These are phyloP conservation scores for Pilobolus umbonatus DNA, from an alignment of 192 early-diverging fungal genomes.

Conservation along the genomic window DNA sequence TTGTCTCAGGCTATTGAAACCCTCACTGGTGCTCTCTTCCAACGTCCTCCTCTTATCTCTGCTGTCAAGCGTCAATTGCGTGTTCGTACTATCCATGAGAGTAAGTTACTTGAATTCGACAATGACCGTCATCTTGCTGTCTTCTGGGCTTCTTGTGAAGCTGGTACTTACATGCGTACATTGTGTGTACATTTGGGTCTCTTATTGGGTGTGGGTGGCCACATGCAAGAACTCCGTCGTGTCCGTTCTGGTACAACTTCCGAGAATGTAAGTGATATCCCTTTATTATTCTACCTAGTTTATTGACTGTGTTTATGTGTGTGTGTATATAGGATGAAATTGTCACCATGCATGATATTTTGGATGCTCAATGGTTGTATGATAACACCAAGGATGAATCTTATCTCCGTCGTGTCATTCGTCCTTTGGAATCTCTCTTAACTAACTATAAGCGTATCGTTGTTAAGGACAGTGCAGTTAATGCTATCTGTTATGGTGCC, in stretches of 20 bases:
- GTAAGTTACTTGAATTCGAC: constrained; percentile 95
- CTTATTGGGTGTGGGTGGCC: constrained; percentile 91
- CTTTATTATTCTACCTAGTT: too few relatives aligned
- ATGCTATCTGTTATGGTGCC: constrained; percentile 99
- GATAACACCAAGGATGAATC: constrained; percentile 97
- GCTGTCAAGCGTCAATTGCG: constrained; percentile 99
- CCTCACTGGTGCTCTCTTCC: constrained; percentile 97
- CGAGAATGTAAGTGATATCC: constrained; percentile 76
- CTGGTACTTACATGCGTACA: constrained; percentile 99
- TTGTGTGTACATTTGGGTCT: constrained; percentile 97
- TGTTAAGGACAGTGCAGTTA: constrained; percentile 97
- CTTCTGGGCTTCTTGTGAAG: constrained; percentile 98
- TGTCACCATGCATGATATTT: constrained; percentile 97
- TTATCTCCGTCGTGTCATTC: constrained; percentile 92
- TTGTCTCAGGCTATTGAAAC: constrained; percentile 87
- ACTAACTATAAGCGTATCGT: constrained; percentile 95
- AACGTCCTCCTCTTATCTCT: constrained; percentile 96
- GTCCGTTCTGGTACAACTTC: constrained; percentile 89
- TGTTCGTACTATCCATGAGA: constrained; percentile 96
- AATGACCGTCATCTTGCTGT: constrained; percentile 94
- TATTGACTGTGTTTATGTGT: not conserved
- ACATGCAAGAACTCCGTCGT: constrained; percentile 99
- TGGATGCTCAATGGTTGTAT: constrained; percentile 98
- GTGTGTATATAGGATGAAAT: constrained; percentile 66
- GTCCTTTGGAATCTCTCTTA: constrained; percentile 92